Evolutionary conservation across 179 eudicot species (phyloP).

Genomic region (Beta lomatogona): DNA sequence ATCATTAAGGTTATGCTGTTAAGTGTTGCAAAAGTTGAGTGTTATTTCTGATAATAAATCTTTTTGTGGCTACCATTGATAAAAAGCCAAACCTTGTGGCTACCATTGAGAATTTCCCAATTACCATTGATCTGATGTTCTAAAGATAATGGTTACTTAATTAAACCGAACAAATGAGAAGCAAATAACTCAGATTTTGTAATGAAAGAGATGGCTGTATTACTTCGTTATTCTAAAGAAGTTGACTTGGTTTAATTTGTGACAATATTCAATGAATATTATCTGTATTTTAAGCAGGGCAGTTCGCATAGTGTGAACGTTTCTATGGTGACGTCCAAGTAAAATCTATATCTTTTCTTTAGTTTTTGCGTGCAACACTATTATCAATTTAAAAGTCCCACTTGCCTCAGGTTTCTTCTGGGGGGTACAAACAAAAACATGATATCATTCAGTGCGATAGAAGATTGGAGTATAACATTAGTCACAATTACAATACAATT

Average conservation of each 20-base stretch:
- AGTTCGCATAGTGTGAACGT: constrained; percentile 7
- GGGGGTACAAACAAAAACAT: neutral
- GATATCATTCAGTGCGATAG: too few relatives aligned
- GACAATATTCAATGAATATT: neutral
- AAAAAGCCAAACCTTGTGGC: too few relatives aligned
- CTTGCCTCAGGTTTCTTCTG: neutral
- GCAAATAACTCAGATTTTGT: neutral
- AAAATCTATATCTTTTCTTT: neutral
- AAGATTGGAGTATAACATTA: too few relatives aligned
- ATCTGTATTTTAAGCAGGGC: neutral
- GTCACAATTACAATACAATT: too few relatives aligned
- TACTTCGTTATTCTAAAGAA: neutral
- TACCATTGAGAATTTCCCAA: too few relatives aligned
- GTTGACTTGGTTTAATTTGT: neutral
- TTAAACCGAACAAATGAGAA: neutral
- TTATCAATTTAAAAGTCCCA: neutral
- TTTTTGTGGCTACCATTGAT: too few relatives aligned
- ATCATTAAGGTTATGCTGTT: too few relatives aligned
- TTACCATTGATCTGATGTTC: too few relatives aligned
- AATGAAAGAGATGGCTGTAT: neutral
- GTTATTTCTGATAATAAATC: too few relatives aligned
- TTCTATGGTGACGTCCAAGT: neutral
- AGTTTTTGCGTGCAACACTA: neutral
- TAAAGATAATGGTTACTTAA: too few relatives aligned
- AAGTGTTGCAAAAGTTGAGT: too few relatives aligned